A percentile compares a stretch with the other conserved stretches of the same genome.
Conservation (phyloP, 169 alveolate species). For the Plasmodium fragile region DNA sequence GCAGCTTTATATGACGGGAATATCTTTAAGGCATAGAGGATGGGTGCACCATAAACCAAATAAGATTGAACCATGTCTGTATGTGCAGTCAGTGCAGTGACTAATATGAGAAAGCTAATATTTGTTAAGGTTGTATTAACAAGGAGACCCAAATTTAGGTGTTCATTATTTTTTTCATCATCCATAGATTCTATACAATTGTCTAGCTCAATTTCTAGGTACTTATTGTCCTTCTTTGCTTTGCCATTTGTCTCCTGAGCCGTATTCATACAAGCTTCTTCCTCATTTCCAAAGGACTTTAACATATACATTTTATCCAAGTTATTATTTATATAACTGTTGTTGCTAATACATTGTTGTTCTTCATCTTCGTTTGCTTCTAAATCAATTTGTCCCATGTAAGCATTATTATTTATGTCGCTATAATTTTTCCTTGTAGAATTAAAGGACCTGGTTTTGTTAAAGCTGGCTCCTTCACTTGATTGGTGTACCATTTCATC, state of each 20-base stretch:
- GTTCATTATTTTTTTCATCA: slow-evolving; percentile 1
- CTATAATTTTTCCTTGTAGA: background rate
- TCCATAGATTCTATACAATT: slow-evolving; percentile 30
- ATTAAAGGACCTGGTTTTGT: background rate
- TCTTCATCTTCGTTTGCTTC: background rate
- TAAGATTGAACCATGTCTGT: slow-evolving; percentile 10
- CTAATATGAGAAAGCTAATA: slow-evolving; percentile 13
- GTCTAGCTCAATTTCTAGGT: slow-evolving; percentile 28
- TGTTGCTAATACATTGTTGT: background rate
- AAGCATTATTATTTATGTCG: background rate
- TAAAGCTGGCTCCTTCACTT: background rate
- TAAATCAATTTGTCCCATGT: background rate
- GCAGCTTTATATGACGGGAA: slow-evolving; percentile 56
- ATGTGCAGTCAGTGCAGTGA: slow-evolving; percentile 32
- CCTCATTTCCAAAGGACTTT: slow-evolving; percentile 6
- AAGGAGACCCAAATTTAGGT: slow-evolving; percentile 1
- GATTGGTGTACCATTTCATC: background rate
- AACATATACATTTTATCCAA: slow-evolving; percentile 11
- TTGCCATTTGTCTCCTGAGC: background rate
- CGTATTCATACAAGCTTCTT: background rate
- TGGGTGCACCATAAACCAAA: slow-evolving; percentile 48
- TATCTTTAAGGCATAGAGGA: slow-evolving; percentile 21
- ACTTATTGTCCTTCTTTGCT: slow-evolving; percentile 2
- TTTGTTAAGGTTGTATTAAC: slow-evolving; percentile 20
- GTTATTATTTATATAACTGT: slow-evolving; percentile 21